Evolutionary conservation across 2,329 filamentous ascomycete species (phyloP).

Genomic region (Monosporascus sp.): DNA sequence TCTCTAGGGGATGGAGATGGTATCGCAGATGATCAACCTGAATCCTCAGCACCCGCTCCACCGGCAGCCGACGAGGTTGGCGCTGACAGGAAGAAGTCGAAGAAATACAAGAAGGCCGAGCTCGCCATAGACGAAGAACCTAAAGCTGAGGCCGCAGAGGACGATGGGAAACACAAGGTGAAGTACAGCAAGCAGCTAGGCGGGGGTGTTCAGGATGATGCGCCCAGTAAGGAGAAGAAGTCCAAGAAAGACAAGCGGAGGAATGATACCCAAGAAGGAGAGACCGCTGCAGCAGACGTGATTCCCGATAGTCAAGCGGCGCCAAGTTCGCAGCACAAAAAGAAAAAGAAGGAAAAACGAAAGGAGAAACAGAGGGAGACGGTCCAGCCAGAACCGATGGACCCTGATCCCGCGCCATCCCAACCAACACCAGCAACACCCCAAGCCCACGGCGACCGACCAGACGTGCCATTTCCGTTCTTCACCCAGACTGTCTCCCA

Average conservation of each 20-base stretch:
- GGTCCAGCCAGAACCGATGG: conserved; percentile 30
- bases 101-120: conserved; percentile 21
- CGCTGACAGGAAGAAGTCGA: conserved; percentile 8
- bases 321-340: background rate
- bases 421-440: conserved; percentile 20
- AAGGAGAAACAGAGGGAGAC: conserved; percentile 10
- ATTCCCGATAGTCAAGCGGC: conserved; percentile 1
- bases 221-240: conserved; percentile 19
- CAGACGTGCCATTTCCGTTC: conserved; percentile 59
- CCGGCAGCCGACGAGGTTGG: background rate
- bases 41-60: background rate
- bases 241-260: conserved; percentile 21
- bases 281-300: conserved; percentile 8
- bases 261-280: conserved; percentile 13
- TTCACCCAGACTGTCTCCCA: conserved; percentile 74
- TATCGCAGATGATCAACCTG: background rate
- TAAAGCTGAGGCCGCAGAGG: conserved; percentile 26
- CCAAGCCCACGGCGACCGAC: conserved; percentile 31
- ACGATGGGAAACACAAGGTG: conserved; percentile 37
- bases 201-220: conserved; percentile 3
- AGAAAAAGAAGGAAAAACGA: conserved; percentile 8
- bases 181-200: conserved; percentile 19
- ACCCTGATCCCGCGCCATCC: conserved; percentile 25
- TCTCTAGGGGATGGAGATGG: background rate
- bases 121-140: too few species aligned